phyloP scores from a whole-genome alignment of 1,139 yeast genomes.

The Candida albicans region DNA sequence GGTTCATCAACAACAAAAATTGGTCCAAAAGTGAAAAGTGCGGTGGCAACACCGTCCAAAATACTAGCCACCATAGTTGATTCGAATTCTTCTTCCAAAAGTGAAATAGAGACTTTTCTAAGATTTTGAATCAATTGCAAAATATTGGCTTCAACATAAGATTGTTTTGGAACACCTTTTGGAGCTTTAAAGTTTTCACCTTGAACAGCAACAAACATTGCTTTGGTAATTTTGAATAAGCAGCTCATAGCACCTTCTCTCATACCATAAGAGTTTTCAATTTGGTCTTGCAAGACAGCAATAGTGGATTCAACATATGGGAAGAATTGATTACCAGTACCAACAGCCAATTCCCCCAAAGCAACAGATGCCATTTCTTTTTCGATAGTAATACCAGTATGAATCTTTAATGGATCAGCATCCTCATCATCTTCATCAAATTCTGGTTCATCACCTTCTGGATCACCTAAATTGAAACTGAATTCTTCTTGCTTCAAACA shows the following conservation, averaged over 20 bases:
- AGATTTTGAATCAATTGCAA: slow-evolving; percentile 63
- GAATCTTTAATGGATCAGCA: slow-evolving; percentile 63
- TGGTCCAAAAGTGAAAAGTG: slow-evolving; percentile 73
- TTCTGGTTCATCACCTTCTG: slow-evolving; percentile 40
- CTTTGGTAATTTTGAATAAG: slow-evolving; percentile 78
- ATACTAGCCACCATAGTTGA: slow-evolving; percentile 76
- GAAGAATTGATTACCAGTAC: slow-evolving; percentile 78
- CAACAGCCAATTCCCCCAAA: slow-evolving; percentile 81
- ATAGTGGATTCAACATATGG: slow-evolving; percentile 76
- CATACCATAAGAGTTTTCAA: slow-evolving; percentile 86
- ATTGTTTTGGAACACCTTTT: slow-evolving; percentile 68
- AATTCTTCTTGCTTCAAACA: slow-evolving; percentile 85
- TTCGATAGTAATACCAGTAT: slow-evolving; percentile 94
- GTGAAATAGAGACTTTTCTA: slow-evolving; percentile 62
- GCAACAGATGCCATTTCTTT: slow-evolving; percentile 97
- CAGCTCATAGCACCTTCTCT: slow-evolving; percentile 84
- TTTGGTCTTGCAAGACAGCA: slow-evolving; percentile 65
- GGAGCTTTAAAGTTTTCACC: slow-evolving; percentile 58
- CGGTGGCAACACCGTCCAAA: slow-evolving; percentile 72
- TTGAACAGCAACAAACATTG: slow-evolving; percentile 62
- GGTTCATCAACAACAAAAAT: slow-evolving; percentile 62
- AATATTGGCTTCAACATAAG: slow-evolving; percentile 59
- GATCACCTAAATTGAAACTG: slow-evolving; percentile 49
- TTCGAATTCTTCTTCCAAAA: slow-evolving; percentile 79
- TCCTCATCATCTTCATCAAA: slow-evolving; percentile 63